Evolutionary conservation across 805 yeast genomes (phyloP), one percentile per base, ranked within the genome.

Genomic region (Komagataella phaffii): DNA sequence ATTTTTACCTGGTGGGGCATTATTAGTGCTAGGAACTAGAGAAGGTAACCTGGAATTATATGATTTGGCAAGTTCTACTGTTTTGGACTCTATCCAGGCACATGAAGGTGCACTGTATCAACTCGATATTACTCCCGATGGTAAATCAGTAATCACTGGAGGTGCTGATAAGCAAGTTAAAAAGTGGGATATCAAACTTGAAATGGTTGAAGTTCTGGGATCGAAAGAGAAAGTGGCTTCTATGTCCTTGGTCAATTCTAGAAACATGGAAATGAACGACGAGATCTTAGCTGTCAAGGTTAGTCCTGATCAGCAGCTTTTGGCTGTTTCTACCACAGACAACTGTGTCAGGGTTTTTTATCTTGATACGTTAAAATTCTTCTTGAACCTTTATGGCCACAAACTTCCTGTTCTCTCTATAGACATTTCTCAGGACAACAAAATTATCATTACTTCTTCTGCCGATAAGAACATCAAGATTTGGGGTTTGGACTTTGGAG

Each of bases 401-500:
- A 93, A 91, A 64, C 75, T 93, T 55, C 99, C 99, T 0, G 99
- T 93, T 2, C 72, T 93, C 51, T 84, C 96, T 2, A 79, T 93
- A 57, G 99, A 93, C 64, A 89, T 93, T 47, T 87, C 98, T 1
- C 74, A 66, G 58, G 99, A 93, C 65, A 82, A 91, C 44, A 91
- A 93, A 66, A 65, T 93, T 58, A 76, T 93, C 55, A 81, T 91
- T 51, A 88, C 98, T 0, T 87, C 96, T 3, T 88, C 97, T 1
- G 99, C 99, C 0, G 99, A 93, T 68, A 93, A 93, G 67, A 93
- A 93, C 66, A 87, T 93, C 63, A 89, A 95, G 68, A 85, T 93
- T 53, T 93, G 99, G 99, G 99, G 99, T 50, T 71, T 93, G 53
- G 99, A 93, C 65, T 93, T 93, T 67, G 99, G 99, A 68, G 99